Conservation (phyloP, 2,329 filamentous ascomycete genomes). For the Arthrobotrys sinensis region DNA sequence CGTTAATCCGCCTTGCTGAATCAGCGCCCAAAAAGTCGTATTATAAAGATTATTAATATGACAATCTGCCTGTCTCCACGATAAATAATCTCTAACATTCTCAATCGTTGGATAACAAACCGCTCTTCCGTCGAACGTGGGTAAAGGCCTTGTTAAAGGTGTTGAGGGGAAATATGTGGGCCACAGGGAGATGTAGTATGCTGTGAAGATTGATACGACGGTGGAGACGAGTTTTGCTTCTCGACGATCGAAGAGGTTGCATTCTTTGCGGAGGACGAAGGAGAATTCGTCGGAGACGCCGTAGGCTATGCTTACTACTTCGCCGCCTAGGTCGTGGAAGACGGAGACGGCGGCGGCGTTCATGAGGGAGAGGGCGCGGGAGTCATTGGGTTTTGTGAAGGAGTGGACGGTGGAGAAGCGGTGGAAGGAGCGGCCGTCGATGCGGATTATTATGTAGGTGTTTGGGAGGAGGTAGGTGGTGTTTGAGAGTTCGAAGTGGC, state of each 20-base stretch:
- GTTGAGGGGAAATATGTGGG: constrained; percentile 79
- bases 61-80: constrained; percentile 86
- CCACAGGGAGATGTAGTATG: constrained; percentile 90
- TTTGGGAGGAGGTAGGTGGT: constrained; percentile 84
- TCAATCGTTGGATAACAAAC: constrained; percentile 87
- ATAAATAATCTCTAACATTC: constrained; percentile 94
- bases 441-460: constrained; percentile 94
- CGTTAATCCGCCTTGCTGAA: constrained; percentile 82
- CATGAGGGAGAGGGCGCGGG: constrained; percentile 90
- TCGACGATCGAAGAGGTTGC: constrained; percentile 86
- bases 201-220: constrained; percentile 91
- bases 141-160: constrained; percentile 80
- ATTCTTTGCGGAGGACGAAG: constrained; percentile 89
- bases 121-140: constrained; percentile 92
- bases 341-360: constrained; percentile 90
- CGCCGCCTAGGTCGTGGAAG: constrained; percentile 85
- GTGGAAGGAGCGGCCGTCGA: constrained; percentile 95
- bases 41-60: constrained; percentile 99
- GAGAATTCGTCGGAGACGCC: constrained; percentile 96
- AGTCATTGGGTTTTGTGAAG: constrained; percentile 94
- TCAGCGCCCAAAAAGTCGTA: constrained; percentile 93
- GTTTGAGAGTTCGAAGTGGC: constrained; percentile 80
- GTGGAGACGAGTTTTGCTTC: constrained; percentile 92
- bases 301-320: constrained; percentile 80
- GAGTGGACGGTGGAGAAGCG: constrained; percentile 89